Evolutionary conservation across 2,329 filamentous ascomycete genomes (phyloP), one percentile per base, ranked within the genome.

Genomic region (Fusarium anguioides): DNA sequence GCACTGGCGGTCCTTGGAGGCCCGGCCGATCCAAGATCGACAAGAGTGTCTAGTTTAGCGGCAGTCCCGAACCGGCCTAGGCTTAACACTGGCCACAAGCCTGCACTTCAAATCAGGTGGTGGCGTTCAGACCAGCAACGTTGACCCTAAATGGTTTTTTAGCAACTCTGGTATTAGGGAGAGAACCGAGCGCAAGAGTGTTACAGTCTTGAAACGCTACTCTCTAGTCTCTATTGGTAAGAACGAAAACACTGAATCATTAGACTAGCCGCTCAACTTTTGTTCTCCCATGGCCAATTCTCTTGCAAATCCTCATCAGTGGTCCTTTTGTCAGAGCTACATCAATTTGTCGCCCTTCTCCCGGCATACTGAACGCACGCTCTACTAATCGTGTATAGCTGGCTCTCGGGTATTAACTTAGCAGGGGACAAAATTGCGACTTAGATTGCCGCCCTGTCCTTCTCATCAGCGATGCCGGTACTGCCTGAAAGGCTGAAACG

Each of bases 11-110:
- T 53, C 31, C 51, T 55, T 37, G 29, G 33, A 60, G 60, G 42
- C 47, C 66, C 68, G 65, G 69, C 48, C 61, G 71, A 73, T 73
- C 71, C 67, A 60, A 69, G 71, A 73, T 73, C 71, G 68, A 68
- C 70, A 56, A 56, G 20, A 55, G 50, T 36, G 42, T 17, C 49
- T 69, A 67, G 57, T 35, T 52, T 70, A 70, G 68, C 50, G 62
- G 64, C 50, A 57, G 48, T 53, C 65, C 51, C 40, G 37, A 59
- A 59, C 15, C 36, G 56, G 59, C 35, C 57, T 54, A 57, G 69
- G 20, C 47, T 36, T n/a, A 14, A 54, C 33, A 24, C 53, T 33
- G 26, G 20, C 37, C 37, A 59, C 21, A n/a, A 41, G 31, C 33
- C 53, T 37, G 49, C 47, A 23, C 39, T 56, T 56, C 47, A 37